Base-by-base conservation (phyloP, 2,329 filamentous ascomycete genomes). In the Alternaria triticina region DNA sequence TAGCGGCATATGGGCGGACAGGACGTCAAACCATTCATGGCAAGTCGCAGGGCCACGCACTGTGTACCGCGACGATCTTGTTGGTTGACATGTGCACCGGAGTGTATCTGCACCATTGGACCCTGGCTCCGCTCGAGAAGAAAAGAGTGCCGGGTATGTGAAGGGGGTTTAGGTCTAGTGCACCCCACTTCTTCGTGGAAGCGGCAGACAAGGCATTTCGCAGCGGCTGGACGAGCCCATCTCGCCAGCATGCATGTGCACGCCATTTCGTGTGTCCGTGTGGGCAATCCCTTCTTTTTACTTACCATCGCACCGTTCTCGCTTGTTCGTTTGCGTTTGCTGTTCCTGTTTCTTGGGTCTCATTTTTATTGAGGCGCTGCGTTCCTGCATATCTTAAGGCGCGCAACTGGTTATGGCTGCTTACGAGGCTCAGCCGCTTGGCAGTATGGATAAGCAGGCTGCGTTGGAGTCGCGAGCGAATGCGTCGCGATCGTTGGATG, bases 341-440 rank as follows among this genome's bases (percentile, higher is more conserved):
- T 33, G 20, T 46, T 36, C 43, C 20, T 60, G 43, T 47, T 40
- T 22, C 30, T 50, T 46, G 23, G 33, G n/a, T 40, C 28, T n/a
- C 40, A 36, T 57, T 23, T 45, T 55, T 54, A 56, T 56, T 62
- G 64, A 68, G 62, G 62, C 59, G 52, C 62, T 61, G 51, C 61
- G 45, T 60, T 57, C 59, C 46, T 65, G 63, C 61, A 69, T 57
- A 58, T 43, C 33, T 36, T n/a, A 36, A 23, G 51, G 40, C 33
- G 54, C 59, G 57, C 52, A 17, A 49, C 58, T 45, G 58, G 61
- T 54, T 45, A 70, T 72, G 65, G 64, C 69, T 64, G 65, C 65
- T 43, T 67, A 67, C 49, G 54, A 72, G 36, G 66, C 54, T 27
- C 59, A 65, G n/a, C 64, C 68, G 4, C 51, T 68, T 28, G 54